These are phyloP conservation scores for Pythium dissimile DNA, from an alignment of 352 stramenopile species.

Conservation along the genomic window DNA sequence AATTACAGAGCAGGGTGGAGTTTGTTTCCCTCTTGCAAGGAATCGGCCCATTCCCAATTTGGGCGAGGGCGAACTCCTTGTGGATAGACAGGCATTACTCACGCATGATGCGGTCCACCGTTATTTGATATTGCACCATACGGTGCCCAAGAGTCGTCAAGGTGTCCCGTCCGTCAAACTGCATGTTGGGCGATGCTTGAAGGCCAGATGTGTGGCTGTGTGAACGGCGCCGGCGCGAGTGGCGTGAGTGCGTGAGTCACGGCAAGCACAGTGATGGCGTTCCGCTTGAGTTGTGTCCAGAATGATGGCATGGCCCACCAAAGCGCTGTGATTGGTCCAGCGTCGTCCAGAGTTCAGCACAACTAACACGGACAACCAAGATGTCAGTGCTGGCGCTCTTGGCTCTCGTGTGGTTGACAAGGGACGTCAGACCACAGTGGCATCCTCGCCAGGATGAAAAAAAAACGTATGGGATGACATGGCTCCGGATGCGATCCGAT, in stretches of 20 bases:
- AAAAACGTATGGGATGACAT: conserved; percentile 10
- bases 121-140: conserved; percentile 1
- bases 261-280: neutral
- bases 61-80: neutral
- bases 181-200: conserved; percentile 3
- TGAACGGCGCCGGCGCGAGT: conserved; percentile 6
- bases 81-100: conserved; percentile 4
- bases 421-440: conserved; percentile 7
- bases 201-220: neutral
- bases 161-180: neutral
- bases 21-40: neutral
- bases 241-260: conserved; percentile 11
- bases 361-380: conserved; percentile 7
- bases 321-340: conserved; percentile 5
- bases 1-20: neutral
- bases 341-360: conserved; percentile 7
- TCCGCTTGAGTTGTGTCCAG: neutral
- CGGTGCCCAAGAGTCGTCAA: conserved; percentile 1
- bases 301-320: neutral
- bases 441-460: neutral
- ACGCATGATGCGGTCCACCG: conserved; percentile 1
- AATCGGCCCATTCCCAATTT: neutral
- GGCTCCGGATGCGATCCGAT: conserved; percentile 8
- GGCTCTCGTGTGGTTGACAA: conserved; percentile 19
- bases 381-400: conserved; percentile 12